Evolutionary conservation across 83 land plant species (phyloP).

Genomic region (Picea engelmannii): DNA sequence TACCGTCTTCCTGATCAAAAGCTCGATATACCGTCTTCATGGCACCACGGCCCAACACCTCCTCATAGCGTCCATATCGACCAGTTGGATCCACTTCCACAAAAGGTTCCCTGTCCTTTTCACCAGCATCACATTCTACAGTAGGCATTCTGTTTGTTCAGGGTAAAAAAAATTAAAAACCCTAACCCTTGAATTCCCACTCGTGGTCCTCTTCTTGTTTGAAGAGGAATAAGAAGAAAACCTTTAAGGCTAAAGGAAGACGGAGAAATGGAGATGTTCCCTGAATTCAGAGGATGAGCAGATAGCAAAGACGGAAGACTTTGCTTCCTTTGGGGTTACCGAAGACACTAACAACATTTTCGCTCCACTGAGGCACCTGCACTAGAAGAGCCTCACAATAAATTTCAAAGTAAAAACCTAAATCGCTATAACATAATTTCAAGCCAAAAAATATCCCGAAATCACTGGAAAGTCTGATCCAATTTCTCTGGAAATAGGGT

Average conservation of each 20-base stretch:
- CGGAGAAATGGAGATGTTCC: conserved; percentile 1
- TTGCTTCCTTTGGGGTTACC: not conserved
- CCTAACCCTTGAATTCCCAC: not conserved
- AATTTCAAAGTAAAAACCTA: no score
- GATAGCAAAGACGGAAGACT: conserved; percentile 13
- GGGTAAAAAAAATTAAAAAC: not conserved
- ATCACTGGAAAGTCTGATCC: no score
- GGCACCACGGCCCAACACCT: conserved; percentile 75
- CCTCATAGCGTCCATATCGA: conserved; percentile 77
- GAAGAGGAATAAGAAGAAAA: not conserved
- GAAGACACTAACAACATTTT: not conserved
- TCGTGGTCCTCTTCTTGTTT: no score
- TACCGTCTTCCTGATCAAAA: conserved; percentile 85
- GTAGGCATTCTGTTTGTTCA: not conserved
- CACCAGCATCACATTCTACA: not conserved
- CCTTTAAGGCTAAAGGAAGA: not conserved
- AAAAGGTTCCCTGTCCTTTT: conserved; percentile 47
- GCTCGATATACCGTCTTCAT: conserved; percentile 81
- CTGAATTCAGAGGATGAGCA: conserved; percentile 14
- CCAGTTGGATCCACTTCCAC: conserved; percentile 75
- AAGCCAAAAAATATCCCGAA: no score
- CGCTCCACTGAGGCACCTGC: not conserved
- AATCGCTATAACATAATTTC: no score
- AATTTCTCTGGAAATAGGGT: no score
- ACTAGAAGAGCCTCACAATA: no score